These are phyloP conservation scores for Globisporangium nunn DNA, from an alignment of 352 stramenopile genomes.

Conservation along the genomic window DNA sequence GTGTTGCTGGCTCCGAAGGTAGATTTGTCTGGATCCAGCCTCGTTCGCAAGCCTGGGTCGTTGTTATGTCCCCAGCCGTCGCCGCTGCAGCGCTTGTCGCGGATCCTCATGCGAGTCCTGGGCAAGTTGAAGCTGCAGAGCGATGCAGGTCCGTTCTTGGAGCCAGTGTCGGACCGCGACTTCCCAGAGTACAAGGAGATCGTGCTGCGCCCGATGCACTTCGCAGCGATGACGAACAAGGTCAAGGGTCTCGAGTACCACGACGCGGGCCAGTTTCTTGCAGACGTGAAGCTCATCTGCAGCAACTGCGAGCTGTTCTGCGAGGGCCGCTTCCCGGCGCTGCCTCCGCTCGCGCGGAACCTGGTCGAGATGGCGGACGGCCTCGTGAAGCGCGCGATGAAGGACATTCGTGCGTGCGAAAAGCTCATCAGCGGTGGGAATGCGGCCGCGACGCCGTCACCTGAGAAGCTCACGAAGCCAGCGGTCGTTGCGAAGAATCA, in stretches of 20 bases:
- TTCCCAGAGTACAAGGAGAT: constrained; percentile 85
- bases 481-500: not conserved
- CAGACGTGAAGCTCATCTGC: constrained; percentile 61
- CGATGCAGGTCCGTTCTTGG: constrained; percentile 66
- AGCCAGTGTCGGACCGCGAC: constrained; percentile 71
- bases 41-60: constrained; percentile 22
- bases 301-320: constrained; percentile 81
- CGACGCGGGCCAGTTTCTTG: constrained; percentile 40
- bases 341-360: constrained; percentile 67
- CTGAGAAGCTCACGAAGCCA: constrained; percentile 3
- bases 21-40: constrained; percentile 22
- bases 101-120: constrained; percentile 56
- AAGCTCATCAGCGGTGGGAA: constrained; percentile 12
- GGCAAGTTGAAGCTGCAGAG: constrained; percentile 51
- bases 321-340: constrained; percentile 65
- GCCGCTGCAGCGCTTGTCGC: constrained; percentile 40
- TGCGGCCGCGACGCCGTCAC: constrained; percentile 3
- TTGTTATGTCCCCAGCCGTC: constrained; percentile 65
- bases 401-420: constrained; percentile 59
- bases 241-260: constrained; percentile 52
- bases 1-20: constrained; percentile 38
- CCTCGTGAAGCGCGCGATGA: constrained; percentile 59
- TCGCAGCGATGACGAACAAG: constrained; percentile 50
- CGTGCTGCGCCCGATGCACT: constrained; percentile 65
- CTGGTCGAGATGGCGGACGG: constrained; percentile 56